These are phyloP conservation scores for Jatropha curcas DNA, from an alignment of 345 rosid genomes.

Conservation along the genomic window DNA sequence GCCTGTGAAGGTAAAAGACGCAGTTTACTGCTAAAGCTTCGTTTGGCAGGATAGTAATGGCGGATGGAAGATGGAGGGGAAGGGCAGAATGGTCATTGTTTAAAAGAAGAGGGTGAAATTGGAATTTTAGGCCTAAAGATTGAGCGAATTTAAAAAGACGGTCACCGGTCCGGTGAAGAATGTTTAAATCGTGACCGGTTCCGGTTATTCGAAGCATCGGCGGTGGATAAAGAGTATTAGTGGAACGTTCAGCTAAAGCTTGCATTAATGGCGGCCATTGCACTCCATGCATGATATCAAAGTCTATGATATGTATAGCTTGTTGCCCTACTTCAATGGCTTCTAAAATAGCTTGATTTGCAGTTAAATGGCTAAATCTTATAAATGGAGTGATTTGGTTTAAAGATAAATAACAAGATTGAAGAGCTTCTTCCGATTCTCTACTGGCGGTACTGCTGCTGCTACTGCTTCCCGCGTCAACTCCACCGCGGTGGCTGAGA, in stretches of 20 bases:
- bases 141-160: conserved; percentile 79
- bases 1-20: conserved; percentile 62
- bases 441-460: background rate
- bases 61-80: conserved; percentile 44
- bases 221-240: conserved; percentile 42
- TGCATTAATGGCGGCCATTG: conserved; percentile 99
- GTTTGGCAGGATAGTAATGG: conserved; percentile 52
- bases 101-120: conserved; percentile 72
- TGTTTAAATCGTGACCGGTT: conserved; percentile 61
- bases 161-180: conserved; percentile 73
- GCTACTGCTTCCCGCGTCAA: background rate
- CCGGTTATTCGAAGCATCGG: conserved; percentile 84
- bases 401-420: conserved; percentile 77
- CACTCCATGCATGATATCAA: conserved; percentile 95
- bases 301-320: conserved; percentile 77
- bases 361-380: conserved; percentile 85
- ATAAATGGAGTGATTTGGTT: conserved; percentile 90
- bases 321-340: conserved; percentile 57
- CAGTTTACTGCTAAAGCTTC: conserved; percentile 83
- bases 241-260: conserved; percentile 71
- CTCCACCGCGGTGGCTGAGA: conserved; percentile 38
- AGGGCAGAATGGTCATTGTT: conserved; percentile 50
- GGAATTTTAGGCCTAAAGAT: conserved; percentile 74
- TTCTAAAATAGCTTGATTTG: conserved; percentile 91
- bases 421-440: conserved; percentile 25